A percentile compares a stretch with the other conserved stretches of the same genome.
These are phyloP conservation scores for Citrus reticulata DNA, from an alignment of 345 rosid species.

Conservation along the genomic window DNA sequence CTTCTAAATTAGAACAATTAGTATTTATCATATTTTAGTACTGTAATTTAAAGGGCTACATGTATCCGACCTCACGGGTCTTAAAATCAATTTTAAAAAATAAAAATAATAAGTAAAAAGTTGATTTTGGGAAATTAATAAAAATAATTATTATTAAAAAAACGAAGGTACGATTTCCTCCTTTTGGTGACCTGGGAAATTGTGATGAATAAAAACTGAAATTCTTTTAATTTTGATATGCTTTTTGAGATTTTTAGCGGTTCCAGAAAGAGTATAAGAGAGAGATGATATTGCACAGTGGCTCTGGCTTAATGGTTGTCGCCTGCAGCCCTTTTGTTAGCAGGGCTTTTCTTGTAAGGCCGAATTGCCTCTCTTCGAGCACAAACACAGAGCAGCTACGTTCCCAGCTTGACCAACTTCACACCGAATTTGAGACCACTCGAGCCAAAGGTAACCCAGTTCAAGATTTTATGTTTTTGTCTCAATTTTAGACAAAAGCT, in stretches of 20 bases:
- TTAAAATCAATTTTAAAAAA: too few species aligned
- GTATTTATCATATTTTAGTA: too few species aligned
- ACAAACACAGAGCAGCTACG: conserved; percentile 54
- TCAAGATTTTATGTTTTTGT: not conserved
- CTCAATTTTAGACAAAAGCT: not conserved
- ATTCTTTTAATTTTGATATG: not conserved
- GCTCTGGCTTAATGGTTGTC: conserved; percentile 26
- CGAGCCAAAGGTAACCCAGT: conserved; percentile 56
- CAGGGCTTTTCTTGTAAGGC: conserved; percentile 19
- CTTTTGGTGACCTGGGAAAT: too few species aligned
- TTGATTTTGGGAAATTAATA: too few species aligned
- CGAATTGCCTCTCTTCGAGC: conserved; percentile 35
- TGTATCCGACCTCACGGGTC: too few species aligned
- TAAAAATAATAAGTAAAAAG: too few species aligned
- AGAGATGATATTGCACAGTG: conserved; percentile 34
- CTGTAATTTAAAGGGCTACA: too few species aligned
- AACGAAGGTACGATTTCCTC: too few species aligned
- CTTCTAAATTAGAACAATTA: too few species aligned
- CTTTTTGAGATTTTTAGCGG: not conserved
- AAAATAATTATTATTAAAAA: too few species aligned
- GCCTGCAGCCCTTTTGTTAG: conserved; percentile 13
- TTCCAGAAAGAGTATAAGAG: not conserved
- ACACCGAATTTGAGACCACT: conserved; percentile 63
- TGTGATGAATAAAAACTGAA: not conserved
- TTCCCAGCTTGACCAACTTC: conserved; percentile 67